Percentiles rank a stretch among this genome's conserved stretches.
Conservation (phyloP, 306 rosid species). For the Lathyrus oleraceus region DNA sequence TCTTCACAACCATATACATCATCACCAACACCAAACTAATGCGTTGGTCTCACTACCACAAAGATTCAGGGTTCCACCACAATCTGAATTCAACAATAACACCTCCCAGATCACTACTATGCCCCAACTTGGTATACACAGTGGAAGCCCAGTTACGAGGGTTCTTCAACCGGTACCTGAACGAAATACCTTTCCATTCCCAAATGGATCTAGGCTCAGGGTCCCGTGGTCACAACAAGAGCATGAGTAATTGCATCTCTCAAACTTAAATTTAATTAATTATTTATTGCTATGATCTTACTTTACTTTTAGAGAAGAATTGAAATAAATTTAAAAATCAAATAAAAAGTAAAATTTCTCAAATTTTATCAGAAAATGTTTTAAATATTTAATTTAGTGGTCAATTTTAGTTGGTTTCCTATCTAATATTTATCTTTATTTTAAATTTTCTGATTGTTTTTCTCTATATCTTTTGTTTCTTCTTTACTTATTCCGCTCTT, state of each 20-base stretch:
- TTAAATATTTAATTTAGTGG: background rate
- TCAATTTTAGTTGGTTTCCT: background rate
- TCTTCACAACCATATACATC: background rate
- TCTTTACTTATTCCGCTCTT: too few relatives aligned
- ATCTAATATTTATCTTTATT: background rate
- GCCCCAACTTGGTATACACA: background rate
- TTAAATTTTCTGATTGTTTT: background rate
- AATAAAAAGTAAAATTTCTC: background rate
- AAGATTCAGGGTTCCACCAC: background rate
- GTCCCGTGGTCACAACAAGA: conserved; percentile 15
- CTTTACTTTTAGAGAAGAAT: background rate
- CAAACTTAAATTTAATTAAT: background rate
- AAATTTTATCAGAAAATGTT: background rate
- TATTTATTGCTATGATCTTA: background rate
- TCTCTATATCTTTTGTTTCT: background rate
- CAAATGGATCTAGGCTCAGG: background rate
- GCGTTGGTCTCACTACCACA: background rate
- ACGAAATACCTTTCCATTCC: background rate
- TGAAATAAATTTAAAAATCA: background rate
- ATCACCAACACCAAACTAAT: background rate
- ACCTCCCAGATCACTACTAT: background rate
- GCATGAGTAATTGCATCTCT: conserved; percentile 26
- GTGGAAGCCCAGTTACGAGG: background rate
- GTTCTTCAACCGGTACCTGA: background rate
- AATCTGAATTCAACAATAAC: background rate